Percentiles rank a stretch among this genome's conserved stretches.
Conservation (phyloP, 2,329 filamentous ascomycete genomes). For the Fragosphaeria purpurea region DNA sequence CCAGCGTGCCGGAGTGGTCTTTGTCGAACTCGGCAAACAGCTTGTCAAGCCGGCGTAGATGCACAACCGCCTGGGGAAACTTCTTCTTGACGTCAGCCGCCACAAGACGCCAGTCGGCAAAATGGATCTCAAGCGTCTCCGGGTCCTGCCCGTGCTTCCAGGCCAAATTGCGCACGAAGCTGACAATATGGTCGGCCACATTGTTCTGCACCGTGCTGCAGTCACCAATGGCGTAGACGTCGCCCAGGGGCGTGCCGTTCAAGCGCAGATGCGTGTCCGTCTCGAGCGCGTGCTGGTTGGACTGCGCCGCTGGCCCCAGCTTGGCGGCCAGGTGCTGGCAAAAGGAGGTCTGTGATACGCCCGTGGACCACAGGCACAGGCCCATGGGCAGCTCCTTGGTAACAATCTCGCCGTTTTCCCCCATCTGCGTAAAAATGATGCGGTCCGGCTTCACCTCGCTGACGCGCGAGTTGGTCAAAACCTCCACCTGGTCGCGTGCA, state of each 20-base stretch:
- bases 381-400: slow-evolving; percentile 91
- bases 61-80: slow-evolving; percentile 82
- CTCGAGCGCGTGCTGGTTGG: slow-evolving; percentile 83
- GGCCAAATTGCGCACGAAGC: slow-evolving; percentile 78
- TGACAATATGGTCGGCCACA: slow-evolving; percentile 79
- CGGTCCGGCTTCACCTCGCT: slow-evolving; percentile 76
- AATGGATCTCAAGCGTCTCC: slow-evolving; percentile 75
- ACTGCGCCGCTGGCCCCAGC: slow-evolving; percentile 59
- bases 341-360: slow-evolving; percentile 77
- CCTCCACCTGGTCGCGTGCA: slow-evolving; percentile 79
- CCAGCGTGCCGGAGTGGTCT: slow-evolving; percentile 84
- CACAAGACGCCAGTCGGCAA: slow-evolving; percentile 78
- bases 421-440: slow-evolving; percentile 81
- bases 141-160: slow-evolving; percentile 90
- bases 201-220: slow-evolving; percentile 98
- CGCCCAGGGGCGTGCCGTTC: slow-evolving; percentile 78
- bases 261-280: slow-evolving; percentile 89
- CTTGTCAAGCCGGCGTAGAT: slow-evolving; percentile 80
- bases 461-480: slow-evolving; percentile 87
- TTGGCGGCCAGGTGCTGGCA: slow-evolving; percentile 67
- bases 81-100: slow-evolving; percentile 75
- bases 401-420: slow-evolving; percentile 55
- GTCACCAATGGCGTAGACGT: slow-evolving; percentile 94
- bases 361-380: slow-evolving; percentile 96
- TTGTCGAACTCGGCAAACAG: slow-evolving; percentile 89